Percentiles rank a stretch among this genome's conserved stretches.
Evolutionary conservation across 495 filamentous ascomycete genomes (phyloP).

Genomic region (Aspergillus hancockii): DNA sequence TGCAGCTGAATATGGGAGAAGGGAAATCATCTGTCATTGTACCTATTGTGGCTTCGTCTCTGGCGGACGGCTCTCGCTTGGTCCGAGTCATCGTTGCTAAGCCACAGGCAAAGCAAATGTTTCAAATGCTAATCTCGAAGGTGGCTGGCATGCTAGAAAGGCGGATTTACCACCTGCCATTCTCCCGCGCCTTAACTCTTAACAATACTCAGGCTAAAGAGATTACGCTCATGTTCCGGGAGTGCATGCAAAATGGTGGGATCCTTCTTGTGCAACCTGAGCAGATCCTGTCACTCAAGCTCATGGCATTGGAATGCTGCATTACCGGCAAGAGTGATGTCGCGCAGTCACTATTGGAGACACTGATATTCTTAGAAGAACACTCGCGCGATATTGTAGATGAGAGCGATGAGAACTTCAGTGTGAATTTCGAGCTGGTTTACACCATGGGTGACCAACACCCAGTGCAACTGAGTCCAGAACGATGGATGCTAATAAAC

Average conservation of each 20-base stretch:
- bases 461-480: not conserved
- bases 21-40: slow-evolving; percentile 75
- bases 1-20: slow-evolving; percentile 79
- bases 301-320: slow-evolving; percentile 61
- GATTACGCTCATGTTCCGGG: slow-evolving; percentile 28
- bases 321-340: slow-evolving; percentile 30
- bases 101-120: slow-evolving; percentile 63
- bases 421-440: slow-evolving; percentile 60
- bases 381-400: slow-evolving; percentile 58
- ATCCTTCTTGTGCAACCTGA: slow-evolving; percentile 68
- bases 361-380: not conserved
- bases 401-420: slow-evolving; percentile 68
- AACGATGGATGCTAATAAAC: slow-evolving; percentile 13
- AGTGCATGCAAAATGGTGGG: slow-evolving; percentile 52
- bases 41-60: slow-evolving; percentile 56
- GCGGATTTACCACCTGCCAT: slow-evolving; percentile 60
- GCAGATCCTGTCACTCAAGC: slow-evolving; percentile 67
- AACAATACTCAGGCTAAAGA: slow-evolving; percentile 17
- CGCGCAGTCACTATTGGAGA: not conserved
- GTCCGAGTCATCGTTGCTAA: slow-evolving; percentile 64
- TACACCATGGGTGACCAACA: slow-evolving; percentile 66
- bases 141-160: slow-evolving; percentile 62
- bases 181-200: slow-evolving; percentile 57
- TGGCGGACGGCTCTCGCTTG: slow-evolving; percentile 55
- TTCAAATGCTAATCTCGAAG: slow-evolving; percentile 56